Evolutionary conservation across 495 filamentous ascomycete species (phyloP).

Genomic region (Lepidopterella palustris): DNA sequence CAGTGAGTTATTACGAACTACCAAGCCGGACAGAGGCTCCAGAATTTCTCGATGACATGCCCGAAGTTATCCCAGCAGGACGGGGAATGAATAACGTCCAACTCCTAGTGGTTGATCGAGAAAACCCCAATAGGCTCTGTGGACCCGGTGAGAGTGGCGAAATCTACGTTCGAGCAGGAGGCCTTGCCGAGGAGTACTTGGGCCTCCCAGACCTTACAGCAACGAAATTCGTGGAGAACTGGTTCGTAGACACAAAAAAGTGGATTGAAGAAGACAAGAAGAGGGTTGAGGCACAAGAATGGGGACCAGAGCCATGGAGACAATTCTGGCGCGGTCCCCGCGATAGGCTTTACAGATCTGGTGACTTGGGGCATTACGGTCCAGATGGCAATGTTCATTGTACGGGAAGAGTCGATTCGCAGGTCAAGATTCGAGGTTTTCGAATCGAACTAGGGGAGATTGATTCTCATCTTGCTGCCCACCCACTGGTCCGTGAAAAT

Average conservation of each 20-base stretch:
- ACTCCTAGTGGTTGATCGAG: conserved; percentile 79
- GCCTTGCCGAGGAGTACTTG: conserved; percentile 84
- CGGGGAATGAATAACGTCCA: conserved; percentile 92
- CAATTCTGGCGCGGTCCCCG: conserved; percentile 74
- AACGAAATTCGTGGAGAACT: conserved; percentile 80
- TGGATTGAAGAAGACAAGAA: conserved; percentile 64
- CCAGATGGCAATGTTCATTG: conserved; percentile 55
- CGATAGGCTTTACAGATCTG: conserved; percentile 79
- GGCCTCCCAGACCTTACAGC: conserved; percentile 62
- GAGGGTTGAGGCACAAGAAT: conserved; percentile 39
- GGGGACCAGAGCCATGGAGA: conserved; percentile 60
- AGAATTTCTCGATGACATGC: conserved; percentile 60
- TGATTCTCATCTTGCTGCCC: conserved; percentile 72
- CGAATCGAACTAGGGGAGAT: conserved; percentile 93
- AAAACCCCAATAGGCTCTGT: conserved; percentile 66
- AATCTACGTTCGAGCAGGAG: conserved; percentile 81
- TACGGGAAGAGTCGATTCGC: conserved; percentile 73
- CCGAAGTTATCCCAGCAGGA: conserved; percentile 79
- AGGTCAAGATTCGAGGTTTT: conserved; percentile 95
- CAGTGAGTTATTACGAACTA: conserved; percentile 83
- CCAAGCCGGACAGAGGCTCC: conserved; percentile 62
- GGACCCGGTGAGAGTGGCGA: conserved; percentile 78
- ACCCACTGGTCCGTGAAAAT: conserved; percentile 77
- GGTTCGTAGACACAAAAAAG: conserved; percentile 70
- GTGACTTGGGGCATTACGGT: conserved; percentile 72